Conservation (phyloP, 1,284 basidiomycete genomes). For the Apiotrichum domesticum region DNA sequence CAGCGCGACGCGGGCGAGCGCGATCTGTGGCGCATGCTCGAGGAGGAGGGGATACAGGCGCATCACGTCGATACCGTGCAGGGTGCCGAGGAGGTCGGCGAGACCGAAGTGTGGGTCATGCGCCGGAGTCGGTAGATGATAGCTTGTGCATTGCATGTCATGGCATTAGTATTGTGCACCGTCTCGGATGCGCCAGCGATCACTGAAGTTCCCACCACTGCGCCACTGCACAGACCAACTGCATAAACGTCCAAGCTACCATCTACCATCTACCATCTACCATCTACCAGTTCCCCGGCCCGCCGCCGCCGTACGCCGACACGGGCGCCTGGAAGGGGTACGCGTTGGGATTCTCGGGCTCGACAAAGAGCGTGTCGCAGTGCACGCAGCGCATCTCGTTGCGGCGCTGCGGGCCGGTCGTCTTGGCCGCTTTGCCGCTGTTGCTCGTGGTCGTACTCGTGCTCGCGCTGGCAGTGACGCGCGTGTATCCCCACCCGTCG, state of each 20-base stretch:
- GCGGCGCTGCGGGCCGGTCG: background rate
- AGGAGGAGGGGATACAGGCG: slow-evolving; percentile 37
- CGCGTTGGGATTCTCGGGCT: background rate
- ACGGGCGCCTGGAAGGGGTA: background rate
- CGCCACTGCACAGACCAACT: no score
- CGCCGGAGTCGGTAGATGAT: background rate
- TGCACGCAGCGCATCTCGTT: background rate
- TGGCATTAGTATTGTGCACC: no score
- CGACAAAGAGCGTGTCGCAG: background rate
- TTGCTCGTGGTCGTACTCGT: background rate
- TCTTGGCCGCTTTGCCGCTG: background rate
- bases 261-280: no score
- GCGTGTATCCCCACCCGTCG: background rate
- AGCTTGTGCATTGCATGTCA: no score
- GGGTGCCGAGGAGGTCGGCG: slow-evolving; percentile 51
- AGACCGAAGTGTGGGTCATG: slow-evolving; percentile 65
- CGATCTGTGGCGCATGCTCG: slow-evolving; percentile 60
- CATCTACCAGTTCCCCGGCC: no score
- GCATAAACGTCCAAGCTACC: no score
- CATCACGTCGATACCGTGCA: slow-evolving; percentile 53
- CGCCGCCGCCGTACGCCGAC: no score
- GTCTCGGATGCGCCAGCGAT: no score
- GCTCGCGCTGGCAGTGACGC: background rate
- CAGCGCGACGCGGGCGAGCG: slow-evolving; percentile 69
- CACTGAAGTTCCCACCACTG: no score